Evolutionary conservation across 768 basidiomycete species (phyloP).

Genomic region (Dacryopinax primogenitus): DNA sequence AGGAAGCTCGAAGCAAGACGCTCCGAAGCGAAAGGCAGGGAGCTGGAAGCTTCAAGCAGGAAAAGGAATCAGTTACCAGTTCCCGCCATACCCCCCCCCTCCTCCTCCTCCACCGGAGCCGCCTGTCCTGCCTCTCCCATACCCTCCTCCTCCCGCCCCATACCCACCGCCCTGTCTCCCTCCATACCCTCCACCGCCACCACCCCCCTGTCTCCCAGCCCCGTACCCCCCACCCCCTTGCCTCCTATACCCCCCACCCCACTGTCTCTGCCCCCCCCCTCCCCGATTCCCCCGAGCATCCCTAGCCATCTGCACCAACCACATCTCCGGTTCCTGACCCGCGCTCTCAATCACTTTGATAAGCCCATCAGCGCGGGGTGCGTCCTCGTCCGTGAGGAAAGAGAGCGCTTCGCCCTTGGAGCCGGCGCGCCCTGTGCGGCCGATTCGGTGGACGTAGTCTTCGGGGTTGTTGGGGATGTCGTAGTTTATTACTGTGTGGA

Average conservation of each 20-base stretch:
- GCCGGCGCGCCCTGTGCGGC: conserved; percentile 29
- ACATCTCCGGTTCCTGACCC: not conserved
- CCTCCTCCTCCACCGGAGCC: not conserved
- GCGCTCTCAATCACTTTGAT: conserved; percentile 3
- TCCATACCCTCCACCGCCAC: not conserved
- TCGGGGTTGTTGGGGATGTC: conserved; percentile 23
- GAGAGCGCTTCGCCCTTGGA: not conserved
- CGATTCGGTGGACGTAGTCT: conserved; percentile 36
- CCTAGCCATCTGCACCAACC: conserved; percentile 3
- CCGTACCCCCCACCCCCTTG: not conserved
- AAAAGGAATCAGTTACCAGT: too few species aligned
- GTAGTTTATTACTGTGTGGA: conserved; percentile 3
- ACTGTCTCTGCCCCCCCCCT: not conserved
- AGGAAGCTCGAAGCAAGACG: too few species aligned
- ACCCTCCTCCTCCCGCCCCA: too few species aligned
- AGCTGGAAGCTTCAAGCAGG: too few species aligned
- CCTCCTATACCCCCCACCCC: not conserved
- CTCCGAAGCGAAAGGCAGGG: too few species aligned
- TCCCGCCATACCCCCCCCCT: not conserved
- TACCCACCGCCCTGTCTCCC: not conserved
- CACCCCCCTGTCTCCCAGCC: too few species aligned
- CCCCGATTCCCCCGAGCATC: not conserved
- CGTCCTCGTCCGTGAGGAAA: not conserved
- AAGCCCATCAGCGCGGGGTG: not conserved
- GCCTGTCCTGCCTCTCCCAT: not conserved